Evolutionary conservation across 805 yeast genomes (phyloP).

Genomic region (fission yeast (Schizosaccharomyces pombe)): DNA sequence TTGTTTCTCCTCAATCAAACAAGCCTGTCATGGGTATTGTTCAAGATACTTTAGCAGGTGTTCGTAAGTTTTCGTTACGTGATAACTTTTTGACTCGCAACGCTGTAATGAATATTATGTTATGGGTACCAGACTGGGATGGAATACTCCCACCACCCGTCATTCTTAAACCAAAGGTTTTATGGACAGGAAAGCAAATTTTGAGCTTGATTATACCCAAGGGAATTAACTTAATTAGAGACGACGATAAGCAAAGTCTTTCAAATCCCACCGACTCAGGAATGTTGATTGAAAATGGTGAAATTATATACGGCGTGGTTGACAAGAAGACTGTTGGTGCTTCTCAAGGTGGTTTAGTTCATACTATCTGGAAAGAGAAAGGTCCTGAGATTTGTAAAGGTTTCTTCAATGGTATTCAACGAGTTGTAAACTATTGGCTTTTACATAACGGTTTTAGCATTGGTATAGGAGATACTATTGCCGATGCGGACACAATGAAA

Average conservation of each 20-base stretch:
- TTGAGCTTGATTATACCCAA: constrained; percentile 79
- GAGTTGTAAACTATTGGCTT: constrained; percentile 89
- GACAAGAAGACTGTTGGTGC: constrained; percentile 97
- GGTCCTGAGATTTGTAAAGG: constrained; percentile 79
- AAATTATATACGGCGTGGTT: constrained; percentile 91
- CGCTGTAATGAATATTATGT: constrained; percentile 85
- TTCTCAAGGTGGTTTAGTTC: constrained; percentile 92
- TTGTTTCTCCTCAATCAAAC: constrained; percentile 93
- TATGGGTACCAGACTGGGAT: constrained; percentile 98
- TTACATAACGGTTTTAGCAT: constrained; percentile 92
- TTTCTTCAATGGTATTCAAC: constrained; percentile 77
- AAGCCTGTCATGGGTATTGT: constrained; percentile 99
- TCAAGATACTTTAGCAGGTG: constrained; percentile 93
- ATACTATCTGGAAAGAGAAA: constrained; percentile 91
- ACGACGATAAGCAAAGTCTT: constrained; percentile 70
- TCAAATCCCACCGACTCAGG: constrained; percentile 81
- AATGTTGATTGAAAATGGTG: constrained; percentile 87
- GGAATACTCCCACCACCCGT: constrained; percentile 95
- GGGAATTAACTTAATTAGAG: constrained; percentile 84
- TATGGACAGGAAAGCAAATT: constrained; percentile 95
- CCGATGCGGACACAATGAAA: constrained; percentile 89
- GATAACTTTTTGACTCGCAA: constrained; percentile 75
- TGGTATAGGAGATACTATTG: constrained; percentile 99
- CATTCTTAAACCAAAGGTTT: constrained; percentile 73
- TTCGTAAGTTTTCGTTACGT: constrained; percentile 81